Evolutionary conservation across 768 basidiomycete species (phyloP), one percentile per base, ranked within the genome.

Genomic region (Leccinum rimulosum): DNA sequence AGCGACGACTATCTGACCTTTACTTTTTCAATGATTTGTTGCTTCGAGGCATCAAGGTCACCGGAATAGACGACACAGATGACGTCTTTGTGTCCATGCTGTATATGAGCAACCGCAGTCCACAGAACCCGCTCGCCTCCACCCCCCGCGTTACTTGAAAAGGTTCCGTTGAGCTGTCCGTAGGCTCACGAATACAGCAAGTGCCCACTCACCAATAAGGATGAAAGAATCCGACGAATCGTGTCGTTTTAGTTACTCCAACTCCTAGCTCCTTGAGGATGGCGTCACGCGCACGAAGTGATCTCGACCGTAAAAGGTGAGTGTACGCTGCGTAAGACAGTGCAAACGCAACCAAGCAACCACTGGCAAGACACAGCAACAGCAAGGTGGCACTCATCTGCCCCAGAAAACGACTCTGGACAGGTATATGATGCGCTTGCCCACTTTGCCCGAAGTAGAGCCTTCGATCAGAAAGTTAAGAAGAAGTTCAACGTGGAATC

Each of bases 81-180:
- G 9, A 88, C 71, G 57, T 89, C 76, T 4, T 81, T 81, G 58
- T 89, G 81, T 17, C 81, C 78, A 22, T 82, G 80, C 67, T 97
- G 95, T 54, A 91, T 76, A 60, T 85, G 81, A 0, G 87, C 81
- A 33, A 98, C 82, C 1, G 94, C 95, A 0, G 91, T 88, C 95
- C 95, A 98, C 0, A 99, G 76, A 1, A 99, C 97, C 1, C 95
- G 85, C 73, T 98, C 96, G 1, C 97, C 96, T 28, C 96, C 97
- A 11, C 96, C 96, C 0, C 96, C 95, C 38, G 95, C 95, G 80
- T 98, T 97, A 69, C 96, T 88, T 71, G 50, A 40, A 51, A 54
- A 52, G 62, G 71, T 73, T 70, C 68, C 74, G 76, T 78, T 45
- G 70, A 80, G 73, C 64, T 7, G 43, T 54, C 58, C 30, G 49